Percentiles rank a stretch among this genome's conserved stretches.
Conservation (phyloP, 2,329 filamentous ascomycete genomes). For the Monosporascus ibericus region DNA sequence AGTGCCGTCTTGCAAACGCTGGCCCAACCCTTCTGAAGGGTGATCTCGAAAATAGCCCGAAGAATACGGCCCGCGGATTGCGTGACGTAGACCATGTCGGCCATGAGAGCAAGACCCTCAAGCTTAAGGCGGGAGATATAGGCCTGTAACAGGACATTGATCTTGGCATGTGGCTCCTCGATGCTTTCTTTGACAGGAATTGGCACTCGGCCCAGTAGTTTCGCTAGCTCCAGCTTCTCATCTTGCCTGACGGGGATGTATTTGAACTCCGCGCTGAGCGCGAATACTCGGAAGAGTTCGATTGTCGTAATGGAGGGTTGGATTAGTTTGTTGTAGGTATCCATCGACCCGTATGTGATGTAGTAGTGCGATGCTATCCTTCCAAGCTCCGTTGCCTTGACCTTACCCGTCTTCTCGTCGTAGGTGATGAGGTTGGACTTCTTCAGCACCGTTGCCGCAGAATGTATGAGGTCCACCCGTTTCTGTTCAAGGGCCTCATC, state of each 20-base stretch:
- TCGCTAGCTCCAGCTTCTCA: conserved; percentile 92
- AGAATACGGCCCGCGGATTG: conserved; percentile 96
- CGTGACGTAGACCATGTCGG: conserved; percentile 96
- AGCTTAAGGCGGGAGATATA: conserved; percentile 94
- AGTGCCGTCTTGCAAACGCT: conserved; percentile 87
- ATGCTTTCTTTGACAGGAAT: conserved; percentile 97
- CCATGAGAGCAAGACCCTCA: conserved; percentile 92
- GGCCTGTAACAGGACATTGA: conserved; percentile 93
- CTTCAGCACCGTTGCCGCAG: conserved; percentile 79
- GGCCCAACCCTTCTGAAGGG: conserved; percentile 94
- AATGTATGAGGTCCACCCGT: conserved; percentile 94
- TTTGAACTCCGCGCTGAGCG: conserved; percentile 95
- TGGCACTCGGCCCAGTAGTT: conserved; percentile 81
- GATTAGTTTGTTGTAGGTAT: conserved; percentile 92
- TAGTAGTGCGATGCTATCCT: conserved; percentile 98
- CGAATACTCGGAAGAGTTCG: conserved; percentile 93
- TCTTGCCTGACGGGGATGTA: conserved; percentile 97
- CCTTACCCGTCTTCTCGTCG: conserved; percentile 82
- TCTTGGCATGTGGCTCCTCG: conserved; percentile 94
- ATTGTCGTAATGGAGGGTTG: conserved; percentile 90
- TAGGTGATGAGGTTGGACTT: conserved; percentile 90
- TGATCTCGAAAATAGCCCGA: conserved; percentile 92
- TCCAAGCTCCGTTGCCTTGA: conserved; percentile 90
- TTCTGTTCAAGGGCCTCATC: conserved; percentile 91
- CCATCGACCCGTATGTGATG: conserved; percentile 93